A percentile compares a stretch with the other conserved stretches of the same genome.
These are phyloP conservation scores for Aspergillus thermomutatus DNA, from an alignment of 2,329 filamentous ascomycete species.

Conservation along the genomic window DNA sequence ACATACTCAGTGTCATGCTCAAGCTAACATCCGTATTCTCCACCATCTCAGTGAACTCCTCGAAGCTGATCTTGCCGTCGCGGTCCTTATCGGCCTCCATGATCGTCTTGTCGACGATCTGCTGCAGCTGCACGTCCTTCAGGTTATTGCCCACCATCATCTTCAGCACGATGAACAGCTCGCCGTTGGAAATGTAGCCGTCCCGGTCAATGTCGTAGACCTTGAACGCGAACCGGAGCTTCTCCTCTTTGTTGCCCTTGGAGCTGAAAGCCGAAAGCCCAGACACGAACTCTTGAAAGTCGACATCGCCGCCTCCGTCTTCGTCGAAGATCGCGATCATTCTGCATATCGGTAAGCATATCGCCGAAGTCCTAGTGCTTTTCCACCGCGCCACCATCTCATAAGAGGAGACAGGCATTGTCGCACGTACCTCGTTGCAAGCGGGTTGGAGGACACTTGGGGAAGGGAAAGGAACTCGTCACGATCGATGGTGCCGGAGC, in stretches of 20 bases:
- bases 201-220: constrained; percentile 99
- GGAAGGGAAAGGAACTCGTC: constrained; percentile 97
- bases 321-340: constrained; percentile 99
- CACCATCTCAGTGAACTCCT: constrained; percentile 98
- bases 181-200: constrained; percentile 97
- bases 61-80: constrained; percentile 97
- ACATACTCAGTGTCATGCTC: constrained; percentile 66
- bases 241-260: constrained; percentile 99
- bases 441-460: constrained; percentile 95
- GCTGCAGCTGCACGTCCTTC: constrained; percentile 97
- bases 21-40: constrained; percentile 78
- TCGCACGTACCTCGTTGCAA: constrained; percentile 76
- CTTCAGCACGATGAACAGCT: constrained; percentile 98
- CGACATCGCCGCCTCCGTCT: constrained; percentile 94
- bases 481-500: constrained; percentile 96
- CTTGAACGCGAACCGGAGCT: constrained; percentile 96
- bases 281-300: constrained; percentile 98
- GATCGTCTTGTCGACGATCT: constrained; percentile 99
- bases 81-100: constrained; percentile 97
- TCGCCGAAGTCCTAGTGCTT: not conserved
- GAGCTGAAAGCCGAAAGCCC: constrained; percentile 93
- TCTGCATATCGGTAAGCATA: constrained; percentile 43
- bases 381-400: not conserved
- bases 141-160: constrained; percentile 99
- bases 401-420: too few species aligned